Evolutionary conservation across 129 eudicot species (phyloP), one percentile per base, ranked within the genome.

Genomic region (Kitagawia praeruptora): DNA sequence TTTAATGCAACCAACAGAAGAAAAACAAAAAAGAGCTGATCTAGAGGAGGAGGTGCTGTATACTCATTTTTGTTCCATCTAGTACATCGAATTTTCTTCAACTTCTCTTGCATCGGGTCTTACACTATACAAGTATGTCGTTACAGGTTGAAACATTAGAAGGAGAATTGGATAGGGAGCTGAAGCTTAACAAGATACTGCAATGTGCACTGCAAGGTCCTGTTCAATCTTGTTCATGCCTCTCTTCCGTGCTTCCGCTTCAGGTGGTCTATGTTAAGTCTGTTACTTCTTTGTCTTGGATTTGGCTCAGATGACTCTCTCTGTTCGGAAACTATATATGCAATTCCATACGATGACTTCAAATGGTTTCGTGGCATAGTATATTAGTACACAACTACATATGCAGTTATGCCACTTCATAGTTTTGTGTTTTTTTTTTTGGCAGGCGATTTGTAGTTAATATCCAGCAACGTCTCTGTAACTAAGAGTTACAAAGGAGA

Each of bases 111-210:
- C 21, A 5, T 25, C 8, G 15, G 73, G 23, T 67, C 73, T 67
- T 23, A 70, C 25, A 39, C n/a, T 7, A 70, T 70, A 39, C 46
- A 39, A 4, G 3, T 39, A 39, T 70, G 75, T 67, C 41, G 40
- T 64, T 23, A 44, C 87, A 93, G 98, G 97, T 95, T 56, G 85
- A 90, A 54, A 84, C 84, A 81, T 82, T 95, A 82, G 87, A 92
- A 81, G 86, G 78, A 37, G 97, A 91, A 61, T 81, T 92, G 73
- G 88, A 90, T 70, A 93, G 87, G 75, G 96, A 95, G 83, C 81
- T 92, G 56, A 87, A 89, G 78, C 78, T 95, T 73, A 87, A 85
- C 72, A 86, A 82, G 75, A 89, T 89, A 25, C 75, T 95, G 79
- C 84, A 81, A 61, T 88, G 85, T 81, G 97, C 97, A 27, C 64